Evolutionary conservation across 2,329 filamentous ascomycete genomes (phyloP).

Genomic region (Calycina herbarum): DNA sequence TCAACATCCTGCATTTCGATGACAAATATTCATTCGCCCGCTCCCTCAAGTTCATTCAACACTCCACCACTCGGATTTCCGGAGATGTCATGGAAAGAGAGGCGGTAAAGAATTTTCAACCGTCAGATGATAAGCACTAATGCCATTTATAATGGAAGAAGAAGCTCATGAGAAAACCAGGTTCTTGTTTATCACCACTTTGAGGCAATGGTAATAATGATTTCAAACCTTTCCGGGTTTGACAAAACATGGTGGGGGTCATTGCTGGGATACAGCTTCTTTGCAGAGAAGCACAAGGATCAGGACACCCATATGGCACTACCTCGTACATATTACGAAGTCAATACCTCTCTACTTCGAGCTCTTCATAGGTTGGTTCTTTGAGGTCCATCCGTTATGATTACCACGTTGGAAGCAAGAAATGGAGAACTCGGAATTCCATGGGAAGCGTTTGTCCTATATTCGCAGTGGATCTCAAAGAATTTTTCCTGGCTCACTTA

Average conservation of each 20-base stretch:
- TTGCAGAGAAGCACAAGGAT: constrained; percentile 4
- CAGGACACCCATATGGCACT: neutral
- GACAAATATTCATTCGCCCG: constrained; percentile 1
- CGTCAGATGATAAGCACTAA: neutral
- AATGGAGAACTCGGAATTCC: too few species aligned
- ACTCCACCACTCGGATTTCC: neutral
- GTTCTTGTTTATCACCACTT: neutral
- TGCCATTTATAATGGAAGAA: neutral
- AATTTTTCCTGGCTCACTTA: too few species aligned
- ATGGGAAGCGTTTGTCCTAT: too few species aligned
- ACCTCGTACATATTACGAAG: neutral
- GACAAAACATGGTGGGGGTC: neutral
- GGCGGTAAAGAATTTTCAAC: neutral
- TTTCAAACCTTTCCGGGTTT: neutral
- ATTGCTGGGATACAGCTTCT: neutral
- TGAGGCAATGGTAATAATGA: neutral
- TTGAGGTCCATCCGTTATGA: too few species aligned
- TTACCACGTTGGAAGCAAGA: too few species aligned
- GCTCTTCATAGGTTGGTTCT: too few species aligned
- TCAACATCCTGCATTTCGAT: constrained; percentile 7
- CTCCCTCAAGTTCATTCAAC: neutral
- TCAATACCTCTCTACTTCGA: neutral
- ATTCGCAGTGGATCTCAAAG: too few species aligned
- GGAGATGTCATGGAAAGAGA: neutral
- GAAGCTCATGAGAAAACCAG: neutral